Percentiles rank a stretch among this genome's conserved stretches.
phyloP scores from a whole-genome alignment of 306 rosid species.

The Lathyrus sativus region DNA sequence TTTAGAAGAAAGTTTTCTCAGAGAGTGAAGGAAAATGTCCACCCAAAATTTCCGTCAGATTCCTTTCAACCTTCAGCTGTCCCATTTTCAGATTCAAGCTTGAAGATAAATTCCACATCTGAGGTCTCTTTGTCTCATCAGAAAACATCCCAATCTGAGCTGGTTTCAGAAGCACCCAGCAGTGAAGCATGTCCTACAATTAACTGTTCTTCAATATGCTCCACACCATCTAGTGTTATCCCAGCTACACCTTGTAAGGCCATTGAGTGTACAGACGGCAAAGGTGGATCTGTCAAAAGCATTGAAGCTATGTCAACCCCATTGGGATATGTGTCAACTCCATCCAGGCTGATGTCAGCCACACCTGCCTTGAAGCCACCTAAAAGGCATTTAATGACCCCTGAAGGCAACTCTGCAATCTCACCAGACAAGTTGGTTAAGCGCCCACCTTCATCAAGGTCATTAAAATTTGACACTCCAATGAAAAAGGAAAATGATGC shows the following conservation, averaged over 20 bases:
- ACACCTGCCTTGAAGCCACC: slow-evolving; percentile 62
- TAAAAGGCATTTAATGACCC: slow-evolving; percentile 61
- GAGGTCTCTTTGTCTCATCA: slow-evolving; percentile 33
- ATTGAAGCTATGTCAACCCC: slow-evolving; percentile 49
- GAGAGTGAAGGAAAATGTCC: slow-evolving; percentile 25
- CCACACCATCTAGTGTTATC: slow-evolving; percentile 25
- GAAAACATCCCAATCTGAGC: slow-evolving; percentile 29
- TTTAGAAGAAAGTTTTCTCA: slow-evolving; percentile 55
- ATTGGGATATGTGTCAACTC: slow-evolving; percentile 54
- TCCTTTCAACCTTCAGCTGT: slow-evolving; percentile 30
- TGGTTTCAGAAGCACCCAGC: slow-evolving; percentile 24
- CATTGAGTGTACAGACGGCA: slow-evolving; percentile 35
- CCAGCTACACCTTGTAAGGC: slow-evolving; percentile 53
- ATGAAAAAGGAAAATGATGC: slow-evolving; percentile 48
- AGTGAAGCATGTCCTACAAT: slow-evolving; percentile 11
- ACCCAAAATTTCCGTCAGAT: slow-evolving; percentile 17
- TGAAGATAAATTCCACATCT: slow-evolving; percentile 3
- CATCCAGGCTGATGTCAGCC: slow-evolving; percentile 59
- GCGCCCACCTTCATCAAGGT: slow-evolving; percentile 58
- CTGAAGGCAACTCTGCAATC: slow-evolving; percentile 43
- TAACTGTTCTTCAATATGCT: slow-evolving; percentile 34
- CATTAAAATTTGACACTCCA: slow-evolving; percentile 71
- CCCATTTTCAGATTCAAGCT: slow-evolving; percentile 38
- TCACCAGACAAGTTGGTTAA: slow-evolving; percentile 54
- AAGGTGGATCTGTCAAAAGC: slow-evolving; percentile 34